Base-by-base conservation (phyloP, 257 asterid species). In the Fraxinus pennsylvanica region DNA sequence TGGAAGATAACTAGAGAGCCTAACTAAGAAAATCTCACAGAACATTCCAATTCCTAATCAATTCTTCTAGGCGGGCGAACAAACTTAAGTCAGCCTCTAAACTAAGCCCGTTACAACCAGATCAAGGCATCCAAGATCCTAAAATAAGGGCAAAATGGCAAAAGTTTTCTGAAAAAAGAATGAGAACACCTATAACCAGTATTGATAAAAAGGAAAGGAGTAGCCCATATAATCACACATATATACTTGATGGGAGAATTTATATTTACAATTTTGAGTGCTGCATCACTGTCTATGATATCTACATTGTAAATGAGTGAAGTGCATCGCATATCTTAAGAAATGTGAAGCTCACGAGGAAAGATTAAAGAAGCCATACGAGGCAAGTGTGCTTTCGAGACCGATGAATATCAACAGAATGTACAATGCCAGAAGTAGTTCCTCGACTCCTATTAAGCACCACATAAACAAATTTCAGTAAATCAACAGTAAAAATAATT, bases 311-410 rank as follows among this genome's bases (percentile, higher is more conserved):
- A 8, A 4, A 63, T 14, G 61, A 38, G n/a, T 19, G 52, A 52
- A 22, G 43, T 47, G 2, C 57, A 47, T 15, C 0, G 21, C 38
- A 15, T 35, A 76, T 41, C 72, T 19, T 54, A 45, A 61, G 41
- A 13, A 50, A 38, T 59, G 32, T 6, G 25, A 76, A 68, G 45
- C 41, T 35, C 59, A 8, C 14, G 71, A 35, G 45, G 41, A 47
- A 76, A 66, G 35, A 77, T 74, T 39, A 43, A 80, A 74, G 73
- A 80, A 67, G 72, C 41, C 97, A 90, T 87, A 94, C 99, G 83
- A 94, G 90, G 87, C 99, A 92, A 30, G 96, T 89, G 87, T 94
- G 91, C 84, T 94, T 94, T 73, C 98, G 87, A 68, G 99, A 91
- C 75, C 91, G 89, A 83, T 92, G 98, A 74, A 94, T 89, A 82